phyloP scores from a whole-genome alignment of 371 early-diverging fungal species.

The Apophysomyces variabilis region DNA sequence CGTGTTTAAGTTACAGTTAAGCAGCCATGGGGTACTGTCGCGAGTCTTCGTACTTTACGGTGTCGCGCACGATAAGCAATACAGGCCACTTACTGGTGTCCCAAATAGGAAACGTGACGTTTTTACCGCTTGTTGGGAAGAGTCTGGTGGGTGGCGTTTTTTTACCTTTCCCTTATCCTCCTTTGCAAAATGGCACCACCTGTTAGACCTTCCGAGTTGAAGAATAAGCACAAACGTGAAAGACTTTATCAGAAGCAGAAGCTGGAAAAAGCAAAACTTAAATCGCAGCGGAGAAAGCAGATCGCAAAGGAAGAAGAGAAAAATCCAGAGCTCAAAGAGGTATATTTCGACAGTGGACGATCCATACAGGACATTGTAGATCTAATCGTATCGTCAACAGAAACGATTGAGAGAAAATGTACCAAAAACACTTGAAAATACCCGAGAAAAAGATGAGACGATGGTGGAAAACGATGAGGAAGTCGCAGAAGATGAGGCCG shows the following conservation, averaged over 20 bases:
- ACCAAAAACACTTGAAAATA: conserved; percentile 92
- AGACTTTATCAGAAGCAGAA: conserved; percentile 77
- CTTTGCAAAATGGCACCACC: conserved; percentile 11
- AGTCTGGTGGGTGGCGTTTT: conserved; percentile 1
- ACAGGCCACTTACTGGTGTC: no score
- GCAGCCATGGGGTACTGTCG: no score
- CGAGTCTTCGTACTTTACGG: no score
- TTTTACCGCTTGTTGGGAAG: background rate
- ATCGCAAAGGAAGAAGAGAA: conserved; percentile 81
- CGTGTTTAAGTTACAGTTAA: no score
- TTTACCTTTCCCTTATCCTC: conserved; percentile 6
- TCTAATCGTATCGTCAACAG: conserved; percentile 31
- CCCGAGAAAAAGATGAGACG: conserved; percentile 93
- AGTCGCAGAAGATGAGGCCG: conserved; percentile 86
- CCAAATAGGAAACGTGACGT: background rate
- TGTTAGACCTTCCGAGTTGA: conserved; percentile 57
- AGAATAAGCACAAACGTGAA: conserved; percentile 84
- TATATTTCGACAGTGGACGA: conserved; percentile 19
- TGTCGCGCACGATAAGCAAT: no score
- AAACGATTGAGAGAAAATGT: conserved; percentile 90
- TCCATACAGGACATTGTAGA: background rate
- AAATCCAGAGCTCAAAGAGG: conserved; percentile 88
- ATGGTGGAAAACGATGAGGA: conserved; percentile 85
- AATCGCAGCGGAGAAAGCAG: conserved; percentile 73
- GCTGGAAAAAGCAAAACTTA: conserved; percentile 72